phyloP scores from a whole-genome alignment of 75 land plant species.

The Ceratopteris richardii region DNA sequence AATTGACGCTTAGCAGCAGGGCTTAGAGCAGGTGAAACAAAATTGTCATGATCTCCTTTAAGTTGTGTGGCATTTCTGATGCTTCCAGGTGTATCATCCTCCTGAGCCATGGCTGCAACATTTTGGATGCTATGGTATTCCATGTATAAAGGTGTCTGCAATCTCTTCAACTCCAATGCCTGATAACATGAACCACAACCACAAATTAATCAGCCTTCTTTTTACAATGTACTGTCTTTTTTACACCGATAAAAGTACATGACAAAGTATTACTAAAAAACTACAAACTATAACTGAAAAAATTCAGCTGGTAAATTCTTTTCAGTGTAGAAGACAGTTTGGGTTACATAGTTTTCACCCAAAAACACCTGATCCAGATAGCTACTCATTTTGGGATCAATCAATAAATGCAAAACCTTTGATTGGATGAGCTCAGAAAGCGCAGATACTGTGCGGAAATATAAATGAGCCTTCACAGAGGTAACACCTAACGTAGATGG shows the following conservation, averaged over 20 bases:
- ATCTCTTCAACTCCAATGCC: slow-evolving; percentile 82
- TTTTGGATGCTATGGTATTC: slow-evolving; percentile 57
- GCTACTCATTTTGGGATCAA: no score
- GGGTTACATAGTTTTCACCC: no score
- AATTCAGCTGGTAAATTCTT: no score
- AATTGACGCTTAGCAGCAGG: slow-evolving; percentile 22
- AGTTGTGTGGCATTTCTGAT: slow-evolving; percentile 6
- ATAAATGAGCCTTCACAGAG: no score
- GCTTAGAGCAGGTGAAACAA: slow-evolving; percentile 6
- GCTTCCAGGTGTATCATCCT: neutral
- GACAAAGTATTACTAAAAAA: slow-evolving; percentile 1
- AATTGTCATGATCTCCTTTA: slow-evolving; percentile 1
- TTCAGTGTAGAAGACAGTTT: no score
- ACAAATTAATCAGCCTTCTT: no score
- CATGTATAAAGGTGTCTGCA: slow-evolving; percentile 87
- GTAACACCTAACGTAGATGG: no score
- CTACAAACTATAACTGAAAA: neutral
- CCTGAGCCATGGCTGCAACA: neutral
- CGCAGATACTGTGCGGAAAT: no score
- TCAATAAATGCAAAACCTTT: no score
- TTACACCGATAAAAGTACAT: neutral
- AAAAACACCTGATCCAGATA: no score
- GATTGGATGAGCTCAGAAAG: no score
- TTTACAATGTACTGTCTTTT: neutral
- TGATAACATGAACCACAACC: slow-evolving; percentile 9